phyloP scores from a whole-genome alignment of 306 rosid genomes.

The Medicago arabica region DNA sequence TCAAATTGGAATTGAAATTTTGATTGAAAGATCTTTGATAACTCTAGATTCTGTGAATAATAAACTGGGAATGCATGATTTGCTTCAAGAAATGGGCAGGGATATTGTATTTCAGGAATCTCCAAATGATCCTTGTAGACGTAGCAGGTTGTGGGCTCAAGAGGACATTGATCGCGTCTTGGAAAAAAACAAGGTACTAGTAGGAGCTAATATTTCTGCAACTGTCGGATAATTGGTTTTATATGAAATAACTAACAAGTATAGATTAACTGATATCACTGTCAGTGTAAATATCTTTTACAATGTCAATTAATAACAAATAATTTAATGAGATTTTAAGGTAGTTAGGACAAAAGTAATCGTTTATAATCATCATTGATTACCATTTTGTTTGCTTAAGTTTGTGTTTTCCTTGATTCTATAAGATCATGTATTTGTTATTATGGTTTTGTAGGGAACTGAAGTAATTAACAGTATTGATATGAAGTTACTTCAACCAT shows the following conservation, averaged over 20 bases:
- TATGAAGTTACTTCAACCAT: not conserved
- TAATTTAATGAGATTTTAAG: not conserved
- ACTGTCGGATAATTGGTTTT: not conserved
- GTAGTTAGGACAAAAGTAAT: no score
- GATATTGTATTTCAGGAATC: slow-evolving; percentile 38
- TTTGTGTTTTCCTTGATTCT: not conserved
- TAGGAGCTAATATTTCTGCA: not conserved
- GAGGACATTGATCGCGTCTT: slow-evolving; percentile 30
- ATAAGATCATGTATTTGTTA: not conserved
- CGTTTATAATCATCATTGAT: no score
- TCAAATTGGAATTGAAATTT: slow-evolving; percentile 32
- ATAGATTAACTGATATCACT: not conserved
- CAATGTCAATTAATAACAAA: not conserved
- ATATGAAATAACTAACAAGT: no score
- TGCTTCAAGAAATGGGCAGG: slow-evolving; percentile 40
- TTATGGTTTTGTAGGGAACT: slow-evolving; percentile 30
- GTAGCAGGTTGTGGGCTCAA: slow-evolving; percentile 34
- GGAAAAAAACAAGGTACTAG: slow-evolving; percentile 24
- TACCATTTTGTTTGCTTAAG: slow-evolving; percentile 2
- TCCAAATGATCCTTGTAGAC: slow-evolving; percentile 28
- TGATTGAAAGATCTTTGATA: slow-evolving; percentile 47
- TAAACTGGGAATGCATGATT: slow-evolving; percentile 45
- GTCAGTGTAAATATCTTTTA: not conserved
- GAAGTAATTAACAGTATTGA: slow-evolving; percentile 13
- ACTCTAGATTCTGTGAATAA: not conserved